These are phyloP conservation scores for Cyathus striatus DNA, from an alignment of 768 basidiomycete species.

Conservation along the genomic window DNA sequence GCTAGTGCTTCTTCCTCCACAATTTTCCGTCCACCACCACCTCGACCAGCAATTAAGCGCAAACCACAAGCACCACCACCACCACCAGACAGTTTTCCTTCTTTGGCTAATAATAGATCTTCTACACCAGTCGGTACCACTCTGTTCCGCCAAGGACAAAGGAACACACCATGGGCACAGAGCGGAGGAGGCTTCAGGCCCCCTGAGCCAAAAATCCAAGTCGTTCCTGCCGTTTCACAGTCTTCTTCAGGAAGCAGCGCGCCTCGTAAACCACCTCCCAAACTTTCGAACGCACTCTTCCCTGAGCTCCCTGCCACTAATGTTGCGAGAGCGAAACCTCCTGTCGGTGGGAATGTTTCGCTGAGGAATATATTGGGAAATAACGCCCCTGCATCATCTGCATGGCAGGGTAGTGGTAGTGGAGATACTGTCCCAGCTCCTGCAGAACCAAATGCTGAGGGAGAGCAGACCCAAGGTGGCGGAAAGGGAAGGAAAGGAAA, in stretches of 20 bases:
- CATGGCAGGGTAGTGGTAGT: constrained; percentile 31
- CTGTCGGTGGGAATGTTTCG: constrained; percentile 61
- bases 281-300: constrained; percentile 54
- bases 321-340: constrained; percentile 33
- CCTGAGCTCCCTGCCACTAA: constrained; percentile 59
- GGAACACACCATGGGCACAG: constrained; percentile 61
- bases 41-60: too few relatives aligned
- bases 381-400: constrained; percentile 28
- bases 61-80: too few relatives aligned
- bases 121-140: constrained; percentile 17
- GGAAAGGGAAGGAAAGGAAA: constrained; percentile 71
- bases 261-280: constrained; percentile 25
- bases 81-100: constrained; percentile 29
- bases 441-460: too few relatives aligned
- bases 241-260: constrained; percentile 1
- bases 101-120: constrained; percentile 14
- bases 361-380: constrained; percentile 62
- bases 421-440: constrained; percentile 4
- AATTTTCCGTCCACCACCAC: constrained; percentile 10
- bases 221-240: constrained; percentile 3
- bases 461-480: too few relatives aligned
- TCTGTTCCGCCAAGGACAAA: constrained; percentile 37
- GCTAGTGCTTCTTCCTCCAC: constrained; percentile 45
- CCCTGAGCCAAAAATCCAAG: constrained; percentile 10
- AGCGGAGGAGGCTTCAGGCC: constrained; percentile 19